Base-by-base conservation (phyloP, 768 basidiomycete species). In the Termitomyces sp. region DNA sequence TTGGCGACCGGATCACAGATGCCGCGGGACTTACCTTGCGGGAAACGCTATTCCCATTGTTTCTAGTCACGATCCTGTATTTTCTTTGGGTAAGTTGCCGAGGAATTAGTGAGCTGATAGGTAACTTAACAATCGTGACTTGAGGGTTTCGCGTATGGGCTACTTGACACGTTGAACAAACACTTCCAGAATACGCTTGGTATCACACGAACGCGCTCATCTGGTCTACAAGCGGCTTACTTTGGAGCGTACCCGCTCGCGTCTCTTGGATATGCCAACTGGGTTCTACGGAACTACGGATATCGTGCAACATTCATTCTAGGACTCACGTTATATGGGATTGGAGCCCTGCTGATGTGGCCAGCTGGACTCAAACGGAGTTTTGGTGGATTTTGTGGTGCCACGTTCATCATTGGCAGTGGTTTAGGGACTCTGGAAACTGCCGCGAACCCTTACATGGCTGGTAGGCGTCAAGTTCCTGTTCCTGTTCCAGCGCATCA, bases 391-490 rank as follows among this genome's bases (percentile, higher is more conserved):
- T 73, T 73, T 56, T 73, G 72, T 32, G 72, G 70, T 13, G 72
- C 72, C 5, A 73, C 72, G 2, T 73, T 73, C 57, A 64, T 73
- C 35, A 73, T 73, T 40, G 72, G 70, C 3, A 71, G 70, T 54
- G 72, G 72, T 0, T 61, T 73, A 7, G 72, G 72, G 2, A 66
- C 67, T 26, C 60, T 73, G 10, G 72, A 73, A 53, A 70, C 70
- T 2, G 72, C 69, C 26, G 70, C 70, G 30, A 73, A 73, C 52
- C 72, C 72, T 0, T 73, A 72, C 55, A 73, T 73, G 72, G 72
- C 72, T 20, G 69, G 70, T 71, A 43, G 7, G 63, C 46, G 26
- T 24, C 26, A 16, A 13, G 30, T 43, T 26, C 2, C 18, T 38
- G 22, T 30, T 30, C 13, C 10, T 13, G 36, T 52, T 20, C 38